Base-by-base conservation (phyloP, 768 basidiomycete genomes). In the Crucibulum laeve region DNA sequence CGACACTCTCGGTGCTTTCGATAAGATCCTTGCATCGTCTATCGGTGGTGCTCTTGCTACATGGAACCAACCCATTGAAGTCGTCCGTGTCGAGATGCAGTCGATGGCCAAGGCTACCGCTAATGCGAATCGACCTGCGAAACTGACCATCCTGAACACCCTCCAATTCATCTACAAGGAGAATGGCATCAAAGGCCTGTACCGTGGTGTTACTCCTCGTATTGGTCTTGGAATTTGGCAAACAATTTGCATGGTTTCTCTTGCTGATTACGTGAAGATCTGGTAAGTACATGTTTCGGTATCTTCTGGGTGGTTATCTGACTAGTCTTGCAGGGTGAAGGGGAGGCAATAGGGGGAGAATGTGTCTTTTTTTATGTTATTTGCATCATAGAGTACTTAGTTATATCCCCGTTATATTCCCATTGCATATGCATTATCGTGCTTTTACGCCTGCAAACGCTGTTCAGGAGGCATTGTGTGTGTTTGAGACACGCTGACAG, bases 1-100 rank as follows among this genome's bases (percentile, higher is more conserved):
- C 25, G 89, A 95, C 11, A 80, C 72, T 51, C 71, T 91, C 34
- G 71, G 80, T 46, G 80, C 89, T 4, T 11, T 79, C 15, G 96
- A 99, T 62, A 97, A 94, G 68, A 91, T 98, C 54, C 44, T 86
- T 25, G 76, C 93, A 5, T 94, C 92, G 14, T 80, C 86, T 1
- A 75, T 97, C 43, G 95, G 90, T 57, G 94, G 96, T 65, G 94
- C 96, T 34, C 68, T 98, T 49, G 95, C 91, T 10, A 96, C 93
- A 41, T 99, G 96, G 96, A 99, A 99, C 65, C 96, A 98, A 61
- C 95, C 93, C 30, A 96, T 97, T 48, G 94, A 97, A 68, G 95
- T 97, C 53, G 78, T 98, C 52, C 90, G 95, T 44, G 92, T 98
- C 24, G 94, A 96, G 91, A 98, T 99, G 96, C 96, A 99, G 80